Base-by-base conservation (phyloP, 2,329 filamentous ascomycete species). In the Pseudogymnoascus sp. region DNA sequence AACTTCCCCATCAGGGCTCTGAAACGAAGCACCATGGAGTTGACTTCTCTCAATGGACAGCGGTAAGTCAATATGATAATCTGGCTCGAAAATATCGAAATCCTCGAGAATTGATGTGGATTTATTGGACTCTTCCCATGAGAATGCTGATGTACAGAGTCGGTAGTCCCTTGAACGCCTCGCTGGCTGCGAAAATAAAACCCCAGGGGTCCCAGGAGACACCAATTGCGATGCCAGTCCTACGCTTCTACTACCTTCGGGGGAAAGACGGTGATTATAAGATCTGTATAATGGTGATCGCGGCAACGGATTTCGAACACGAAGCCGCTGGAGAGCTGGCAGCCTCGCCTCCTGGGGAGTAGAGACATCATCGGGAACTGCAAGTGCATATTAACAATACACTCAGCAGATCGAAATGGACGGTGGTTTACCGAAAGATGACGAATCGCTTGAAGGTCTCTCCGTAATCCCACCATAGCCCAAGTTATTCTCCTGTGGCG, bases 61-160 rank as follows among this genome's bases (percentile, higher is more conserved):
- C 16, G n/a, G 46, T n/a, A 56, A 34, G 9, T 18, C 46, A 56
- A 18, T 18, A 4, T 5, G 46, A 56, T 9, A 18, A 34, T 34
- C 25, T 12, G 46, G n/a, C 25, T 56, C 46, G 8, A n/a, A 56
- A 56, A 12, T 9, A 34, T 2, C 46, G 9, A 56, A 56, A 18
- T 56, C 25, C 25, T 72, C 72, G 62, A 71, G 70, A 28, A 69
- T 68, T 56, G 67, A 68, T 65, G 70, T 72, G 14, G 71, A 68
- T 64, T 68, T 67, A 62, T 73, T 72, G 3, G 72, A 72, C 11
- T 68, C 69, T 34, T 72, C 71, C 31, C 70, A 72, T n/a, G 74
- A 74, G 63, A 73, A 75, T 59, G 70, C 74, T 34, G 74, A 71
- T 12, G 71, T 73, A 62, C 74, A 73, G 60, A 71, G 73, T 64